These are phyloP conservation scores for Cyberlindnera maritima DNA, from an alignment of 805 yeast species.

Conservation along the genomic window DNA sequence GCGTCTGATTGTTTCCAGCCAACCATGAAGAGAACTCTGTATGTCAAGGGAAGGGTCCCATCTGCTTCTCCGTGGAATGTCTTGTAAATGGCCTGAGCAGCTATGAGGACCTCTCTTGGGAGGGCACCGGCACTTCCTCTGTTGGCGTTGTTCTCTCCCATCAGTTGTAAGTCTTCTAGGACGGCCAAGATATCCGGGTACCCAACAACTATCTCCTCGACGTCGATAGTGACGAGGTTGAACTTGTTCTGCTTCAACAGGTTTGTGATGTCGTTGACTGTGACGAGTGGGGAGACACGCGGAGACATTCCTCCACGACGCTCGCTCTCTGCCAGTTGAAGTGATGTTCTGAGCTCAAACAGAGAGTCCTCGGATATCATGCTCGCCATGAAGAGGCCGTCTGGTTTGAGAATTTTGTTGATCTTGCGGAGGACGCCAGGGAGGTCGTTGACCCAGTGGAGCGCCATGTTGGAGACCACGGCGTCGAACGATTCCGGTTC, in stretches of 20 bases:
- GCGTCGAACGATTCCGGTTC: conserved; percentile 54
- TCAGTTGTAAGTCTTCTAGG: conserved; percentile 67
- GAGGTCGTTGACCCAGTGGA: conserved; percentile 88
- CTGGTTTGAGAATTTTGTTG: conserved; percentile 63
- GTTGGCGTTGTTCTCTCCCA: conserved; percentile 84
- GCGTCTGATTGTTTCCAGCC: conserved; percentile 79
- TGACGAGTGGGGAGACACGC: conserved; percentile 76
- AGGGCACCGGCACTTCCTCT: conserved; percentile 36
- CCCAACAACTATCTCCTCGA: conserved; percentile 76
- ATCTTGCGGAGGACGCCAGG: conserved; percentile 60
- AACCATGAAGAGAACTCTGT: conserved; percentile 74
- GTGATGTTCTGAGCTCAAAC: conserved; percentile 75
- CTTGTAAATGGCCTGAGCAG: conserved; percentile 73
- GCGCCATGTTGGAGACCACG: conserved; percentile 64
- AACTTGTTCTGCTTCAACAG: conserved; percentile 74
- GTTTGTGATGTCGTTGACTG: conserved; percentile 71
- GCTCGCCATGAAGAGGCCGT: conserved; percentile 78
- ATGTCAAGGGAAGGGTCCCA: conserved; percentile 69
- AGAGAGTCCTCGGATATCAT: conserved; percentile 83
- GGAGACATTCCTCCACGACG: conserved; percentile 79
- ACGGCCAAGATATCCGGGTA: conserved; percentile 70
- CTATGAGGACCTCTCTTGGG: conserved; percentile 63
- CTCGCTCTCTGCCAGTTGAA: conserved; percentile 82
- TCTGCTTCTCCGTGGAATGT: conserved; percentile 67
- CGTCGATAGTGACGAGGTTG: conserved; percentile 77